Evolutionary conservation across 768 basidiomycete genomes (phyloP).

Genomic region (Dictyophora rubrovolvata): DNA sequence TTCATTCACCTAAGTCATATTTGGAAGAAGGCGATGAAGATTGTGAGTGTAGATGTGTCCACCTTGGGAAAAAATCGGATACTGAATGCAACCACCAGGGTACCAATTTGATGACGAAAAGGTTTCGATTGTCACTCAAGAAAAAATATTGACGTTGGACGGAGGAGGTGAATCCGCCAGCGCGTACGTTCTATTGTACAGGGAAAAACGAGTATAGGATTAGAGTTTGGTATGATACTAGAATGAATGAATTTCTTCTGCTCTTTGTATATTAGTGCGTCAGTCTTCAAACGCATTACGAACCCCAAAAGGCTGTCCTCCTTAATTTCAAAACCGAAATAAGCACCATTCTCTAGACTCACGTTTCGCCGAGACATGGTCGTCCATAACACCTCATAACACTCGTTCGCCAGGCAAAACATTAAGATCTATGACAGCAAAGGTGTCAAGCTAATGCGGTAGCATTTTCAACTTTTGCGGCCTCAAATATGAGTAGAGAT

Average conservation of each 20-base stretch:
- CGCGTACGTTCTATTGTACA: constrained; percentile 85
- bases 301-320: too few species aligned
- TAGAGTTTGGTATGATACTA: neutral
- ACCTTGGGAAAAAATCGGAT: constrained; percentile 16
- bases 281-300: too few species aligned
- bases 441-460: too few species aligned
- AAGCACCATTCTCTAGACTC: too few species aligned
- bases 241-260: neutral
- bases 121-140: constrained; percentile 74
- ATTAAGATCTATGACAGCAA: too few species aligned
- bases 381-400: too few species aligned
- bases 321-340: too few species aligned
- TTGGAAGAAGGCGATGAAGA: constrained; percentile 37
- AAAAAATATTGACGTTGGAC: constrained; percentile 75
- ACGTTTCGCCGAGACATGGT: too few species aligned
- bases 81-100: constrained; percentile 28
- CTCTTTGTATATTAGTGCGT: neutral
- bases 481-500: too few species aligned
- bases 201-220: constrained; percentile 35
- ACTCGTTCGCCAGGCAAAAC: too few species aligned
- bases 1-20: constrained; percentile 34
- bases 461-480: too few species aligned
- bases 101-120: constrained; percentile 97
- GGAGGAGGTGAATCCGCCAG: constrained; percentile 89
- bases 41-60: constrained; percentile 33